These are phyloP conservation scores for Trichosanthes cucumerina DNA, from an alignment of 306 rosid genomes.

Conservation along the genomic window DNA sequence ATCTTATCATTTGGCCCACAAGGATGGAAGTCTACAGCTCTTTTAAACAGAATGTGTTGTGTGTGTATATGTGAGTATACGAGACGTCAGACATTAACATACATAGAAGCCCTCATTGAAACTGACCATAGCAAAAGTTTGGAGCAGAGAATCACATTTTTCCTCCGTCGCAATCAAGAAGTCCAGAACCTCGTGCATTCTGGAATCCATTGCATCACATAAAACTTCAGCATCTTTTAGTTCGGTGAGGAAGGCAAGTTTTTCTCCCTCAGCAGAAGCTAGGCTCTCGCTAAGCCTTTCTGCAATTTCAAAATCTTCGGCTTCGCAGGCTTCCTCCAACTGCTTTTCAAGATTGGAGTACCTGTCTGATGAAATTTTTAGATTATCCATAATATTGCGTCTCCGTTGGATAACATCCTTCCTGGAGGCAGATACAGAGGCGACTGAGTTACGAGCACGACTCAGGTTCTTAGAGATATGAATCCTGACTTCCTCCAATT, in stretches of 20 bases:
- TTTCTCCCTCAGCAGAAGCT: conserved; percentile 49
- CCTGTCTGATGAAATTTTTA: conserved; percentile 27
- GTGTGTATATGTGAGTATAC: not conserved
- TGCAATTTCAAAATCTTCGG: conserved; percentile 72
- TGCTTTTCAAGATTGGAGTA: conserved; percentile 45
- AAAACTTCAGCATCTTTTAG: conserved; percentile 44
- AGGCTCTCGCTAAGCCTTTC: conserved; percentile 53
- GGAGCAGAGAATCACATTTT: conserved; percentile 42
- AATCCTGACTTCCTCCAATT: conserved; percentile 26
- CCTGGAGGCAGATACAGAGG: conserved; percentile 37
- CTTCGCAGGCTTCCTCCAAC: conserved; percentile 70
- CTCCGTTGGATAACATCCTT: conserved; percentile 50
- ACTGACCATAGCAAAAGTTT: conserved; percentile 41
- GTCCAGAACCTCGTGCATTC: conserved; percentile 44
- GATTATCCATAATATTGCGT: conserved; percentile 35
- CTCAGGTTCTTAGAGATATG: conserved; percentile 40
- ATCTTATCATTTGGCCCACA: not conserved
- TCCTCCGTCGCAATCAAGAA: conserved; percentile 55
- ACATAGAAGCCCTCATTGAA: not conserved
- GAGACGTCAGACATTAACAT: not conserved
- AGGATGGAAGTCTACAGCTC: not conserved
- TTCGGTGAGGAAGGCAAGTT: conserved; percentile 23
- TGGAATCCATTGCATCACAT: conserved; percentile 38
- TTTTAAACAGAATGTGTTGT: not conserved
- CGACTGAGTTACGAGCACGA: conserved; percentile 34